A percentile compares a stretch with the other conserved stretches of the same genome.
Evolutionary conservation across 2,329 filamentous ascomycete species (phyloP).

Genomic region (Cryphonectria carpinicola): DNA sequence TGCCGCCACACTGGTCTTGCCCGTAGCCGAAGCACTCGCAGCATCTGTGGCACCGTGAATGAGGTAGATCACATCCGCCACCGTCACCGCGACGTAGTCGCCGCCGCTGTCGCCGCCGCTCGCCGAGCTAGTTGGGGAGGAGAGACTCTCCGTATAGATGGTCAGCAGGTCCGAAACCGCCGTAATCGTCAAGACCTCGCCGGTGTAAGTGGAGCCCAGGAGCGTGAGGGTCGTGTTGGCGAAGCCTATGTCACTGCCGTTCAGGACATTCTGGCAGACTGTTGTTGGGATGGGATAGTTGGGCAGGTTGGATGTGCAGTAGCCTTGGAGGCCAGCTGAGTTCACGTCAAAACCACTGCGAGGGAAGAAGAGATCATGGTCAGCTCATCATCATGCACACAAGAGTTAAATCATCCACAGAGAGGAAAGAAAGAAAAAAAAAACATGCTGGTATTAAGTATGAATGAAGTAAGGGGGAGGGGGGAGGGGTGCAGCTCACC

Average conservation of each 20-base stretch:
- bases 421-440: too few relatives aligned
- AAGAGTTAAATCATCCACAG: too few relatives aligned
- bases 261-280: background rate
- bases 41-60: conserved; percentile 11
- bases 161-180: background rate
- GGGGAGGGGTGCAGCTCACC: background rate
- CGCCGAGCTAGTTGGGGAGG: background rate
- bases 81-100: background rate
- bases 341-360: background rate
- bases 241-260: too few relatives aligned
- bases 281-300: conserved; percentile 8
- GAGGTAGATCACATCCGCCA: conserved; percentile 11
- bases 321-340: background rate
- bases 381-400: background rate
- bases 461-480: too few relatives aligned
- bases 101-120: background rate
- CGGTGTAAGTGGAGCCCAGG: conserved; percentile 6
- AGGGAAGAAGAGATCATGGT: background rate
- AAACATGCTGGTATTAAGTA: too few relatives aligned
- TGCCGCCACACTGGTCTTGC: background rate
- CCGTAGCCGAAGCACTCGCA: background rate
- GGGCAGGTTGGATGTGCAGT: conserved; percentile 6
- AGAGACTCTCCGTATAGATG: background rate
- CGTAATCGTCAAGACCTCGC: background rate
- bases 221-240: conserved; percentile 15